Evolutionary conservation across 768 basidiomycete genomes (phyloP).

Genomic region (Coprinopsis cinerea): DNA sequence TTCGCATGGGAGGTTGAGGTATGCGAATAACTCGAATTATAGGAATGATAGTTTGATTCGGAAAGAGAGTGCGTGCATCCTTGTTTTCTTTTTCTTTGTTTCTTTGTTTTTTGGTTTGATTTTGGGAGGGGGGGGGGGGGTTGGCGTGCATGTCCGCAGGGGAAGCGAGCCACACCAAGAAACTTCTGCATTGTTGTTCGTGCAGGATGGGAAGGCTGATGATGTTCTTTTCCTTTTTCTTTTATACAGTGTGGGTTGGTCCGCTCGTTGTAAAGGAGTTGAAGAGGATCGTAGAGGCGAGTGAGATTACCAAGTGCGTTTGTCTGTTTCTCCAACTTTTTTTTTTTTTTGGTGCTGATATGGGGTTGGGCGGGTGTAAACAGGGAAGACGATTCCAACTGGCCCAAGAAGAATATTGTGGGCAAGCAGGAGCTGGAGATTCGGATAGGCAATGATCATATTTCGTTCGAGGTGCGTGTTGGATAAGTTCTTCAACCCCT

Average conservation of each 20-base stretch:
- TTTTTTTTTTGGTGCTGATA: neutral
- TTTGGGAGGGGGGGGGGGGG: too few species aligned
- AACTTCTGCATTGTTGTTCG: neutral
- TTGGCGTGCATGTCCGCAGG: too few species aligned
- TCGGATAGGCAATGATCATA: slow-evolving; percentile 89
- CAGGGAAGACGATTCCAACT: slow-evolving; percentile 97
- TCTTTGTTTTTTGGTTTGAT: too few species aligned
- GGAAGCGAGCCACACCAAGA: neutral
- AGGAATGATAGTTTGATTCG: slow-evolving; percentile 95
- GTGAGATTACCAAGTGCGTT: slow-evolving; percentile 89
- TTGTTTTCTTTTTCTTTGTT: too few species aligned
- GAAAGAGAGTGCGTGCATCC: slow-evolving; percentile 82
- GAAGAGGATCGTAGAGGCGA: slow-evolving; percentile 87
- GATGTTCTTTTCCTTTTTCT: slow-evolving; percentile 1
- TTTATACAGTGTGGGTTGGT: slow-evolving; percentile 80
- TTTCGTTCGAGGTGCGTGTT: slow-evolving; percentile 82
- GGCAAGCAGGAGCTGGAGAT: slow-evolving; percentile 99
- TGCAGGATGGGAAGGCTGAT: neutral
- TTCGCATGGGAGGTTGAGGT: slow-evolving; percentile 91
- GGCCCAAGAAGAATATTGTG: slow-evolving; percentile 99
- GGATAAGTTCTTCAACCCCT: neutral
- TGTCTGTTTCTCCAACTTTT: neutral
- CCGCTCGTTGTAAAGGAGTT: slow-evolving; percentile 91
- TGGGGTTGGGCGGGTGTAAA: neutral
- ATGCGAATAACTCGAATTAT: slow-evolving; percentile 99